Conservation (phyloP, 192 early-diverging fungal species). For the Coemansia sp. region DNA sequence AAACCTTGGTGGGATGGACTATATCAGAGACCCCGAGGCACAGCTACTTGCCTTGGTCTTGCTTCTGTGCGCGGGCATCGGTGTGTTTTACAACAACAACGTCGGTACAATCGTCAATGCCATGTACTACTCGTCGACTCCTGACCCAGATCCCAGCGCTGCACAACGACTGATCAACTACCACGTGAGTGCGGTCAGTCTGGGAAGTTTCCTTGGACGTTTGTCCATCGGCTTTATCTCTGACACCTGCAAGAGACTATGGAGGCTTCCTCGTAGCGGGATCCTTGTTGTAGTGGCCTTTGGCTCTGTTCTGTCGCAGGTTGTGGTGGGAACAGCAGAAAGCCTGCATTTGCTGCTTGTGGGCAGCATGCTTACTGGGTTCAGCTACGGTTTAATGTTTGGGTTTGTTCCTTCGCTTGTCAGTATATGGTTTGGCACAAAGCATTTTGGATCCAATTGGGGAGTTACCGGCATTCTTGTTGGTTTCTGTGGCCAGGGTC, state of each 20-base stretch:
- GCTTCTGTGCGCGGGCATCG: conserved; percentile 52
- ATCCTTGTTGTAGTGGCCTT: conserved; percentile 41
- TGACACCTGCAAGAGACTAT: conserved; percentile 44
- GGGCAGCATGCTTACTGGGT: conserved; percentile 46
- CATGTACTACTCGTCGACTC: conserved; percentile 46
- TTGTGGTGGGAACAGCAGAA: conserved; percentile 25
- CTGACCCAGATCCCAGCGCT: conserved; percentile 23
- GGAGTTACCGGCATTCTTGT: conserved; percentile 55
- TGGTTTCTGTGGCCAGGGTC: conserved; percentile 62
- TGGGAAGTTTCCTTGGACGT: conserved; percentile 49
- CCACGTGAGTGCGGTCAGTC: conserved; percentile 48
- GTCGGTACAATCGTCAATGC: conserved; percentile 55
- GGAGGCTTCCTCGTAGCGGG: conserved; percentile 44
- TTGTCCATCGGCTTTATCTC: conserved; percentile 44
- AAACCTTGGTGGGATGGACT: conserved; percentile 45
- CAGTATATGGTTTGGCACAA: conserved; percentile 56
- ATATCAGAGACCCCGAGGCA: conserved; percentile 49
- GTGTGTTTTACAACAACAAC: conserved; percentile 57
- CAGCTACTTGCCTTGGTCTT: conserved; percentile 50
- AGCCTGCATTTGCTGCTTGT: conserved; percentile 28
- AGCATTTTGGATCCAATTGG: conserved; percentile 57
- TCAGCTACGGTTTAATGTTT: conserved; percentile 54
- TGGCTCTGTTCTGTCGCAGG: conserved; percentile 38
- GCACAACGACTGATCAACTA: conserved; percentile 55
- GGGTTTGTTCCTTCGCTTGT: conserved; percentile 51